A percentile compares a stretch with the other conserved stretches of the same genome.
These are phyloP conservation scores for Epichloe sibirici DNA, from an alignment of 2,329 filamentous ascomycete genomes.

Conservation along the genomic window DNA sequence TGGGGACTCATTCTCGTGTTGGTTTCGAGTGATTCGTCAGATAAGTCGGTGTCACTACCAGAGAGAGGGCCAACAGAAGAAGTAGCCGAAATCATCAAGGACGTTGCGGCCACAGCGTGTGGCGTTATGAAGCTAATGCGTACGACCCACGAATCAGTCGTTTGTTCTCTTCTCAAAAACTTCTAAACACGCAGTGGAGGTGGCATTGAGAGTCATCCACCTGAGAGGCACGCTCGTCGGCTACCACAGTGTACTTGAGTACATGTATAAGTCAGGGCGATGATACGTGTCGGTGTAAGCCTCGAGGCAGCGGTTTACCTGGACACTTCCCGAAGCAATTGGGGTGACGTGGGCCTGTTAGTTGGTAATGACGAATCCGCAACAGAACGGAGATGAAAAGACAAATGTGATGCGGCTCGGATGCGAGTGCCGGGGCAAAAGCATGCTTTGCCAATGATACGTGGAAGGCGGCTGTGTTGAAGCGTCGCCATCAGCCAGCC, in stretches of 20 bases:
- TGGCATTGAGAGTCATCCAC: neutral
- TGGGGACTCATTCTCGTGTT: neutral
- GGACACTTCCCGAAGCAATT: neutral
- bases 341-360: neutral
- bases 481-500: neutral
- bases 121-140: neutral
- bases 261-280: neutral
- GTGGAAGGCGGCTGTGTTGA: neutral
- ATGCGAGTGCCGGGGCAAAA: neutral
- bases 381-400: neutral
- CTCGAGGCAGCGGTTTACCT: neutral
- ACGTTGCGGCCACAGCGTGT: neutral
- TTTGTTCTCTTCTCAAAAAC: neutral
- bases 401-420: neutral
- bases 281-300: neutral
- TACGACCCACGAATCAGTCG: neutral
- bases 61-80: neutral
- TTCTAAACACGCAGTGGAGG: neutral
- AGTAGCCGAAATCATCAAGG: conserved; percentile 4
- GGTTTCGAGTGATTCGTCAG: conserved; percentile 2
- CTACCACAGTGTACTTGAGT: neutral
- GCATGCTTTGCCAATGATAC: neutral
- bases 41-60: conserved; percentile 5
- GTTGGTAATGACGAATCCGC: neutral
- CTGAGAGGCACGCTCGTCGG: neutral